These are phyloP conservation scores for Psilocybe cubensis DNA, from an alignment of 768 basidiomycete species.

Conservation along the genomic window DNA sequence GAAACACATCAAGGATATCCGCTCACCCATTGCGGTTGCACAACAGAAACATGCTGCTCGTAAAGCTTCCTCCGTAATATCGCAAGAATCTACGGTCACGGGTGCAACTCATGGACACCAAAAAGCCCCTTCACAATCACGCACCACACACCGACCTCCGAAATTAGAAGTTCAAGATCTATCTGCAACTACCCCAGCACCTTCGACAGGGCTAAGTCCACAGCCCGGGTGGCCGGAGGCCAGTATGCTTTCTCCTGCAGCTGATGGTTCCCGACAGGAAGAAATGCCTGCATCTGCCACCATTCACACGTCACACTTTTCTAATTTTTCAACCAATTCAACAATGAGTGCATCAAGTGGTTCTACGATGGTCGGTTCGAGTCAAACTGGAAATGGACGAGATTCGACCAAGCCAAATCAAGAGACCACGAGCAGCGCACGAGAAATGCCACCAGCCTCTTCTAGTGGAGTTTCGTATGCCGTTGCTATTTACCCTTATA, in stretches of 20 bases:
- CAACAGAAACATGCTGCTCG: conserved; percentile 94
- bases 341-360: conserved; percentile 27
- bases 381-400: conserved; percentile 25
- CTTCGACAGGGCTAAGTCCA: conserved; percentile 62
- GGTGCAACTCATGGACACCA: conserved; percentile 48
- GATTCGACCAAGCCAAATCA: conserved; percentile 25
- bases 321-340: conserved; percentile 25
- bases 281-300: conserved; percentile 45
- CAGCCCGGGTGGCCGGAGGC: conserved; percentile 81
- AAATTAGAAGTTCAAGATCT: conserved; percentile 72
- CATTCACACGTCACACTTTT: conserved; percentile 29
- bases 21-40: conserved; percentile 95
- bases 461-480: conserved; percentile 84
- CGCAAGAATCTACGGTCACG: conserved; percentile 43
- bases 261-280: conserved; percentile 44
- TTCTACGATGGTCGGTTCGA: conserved; percentile 33
- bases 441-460: conserved; percentile 33
- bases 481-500: conserved; percentile 97
- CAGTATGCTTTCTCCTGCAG: conserved; percentile 60
- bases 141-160: conserved; percentile 61
- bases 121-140: conserved; percentile 42
- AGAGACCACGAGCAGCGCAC: conserved; percentile 23
- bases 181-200: conserved; percentile 48
- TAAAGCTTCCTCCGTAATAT: conserved; percentile 66
- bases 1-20: conserved; percentile 95